Evolutionary conservation across 192 early-diverging fungal species (phyloP), one percentile per base, ranked within the genome.

Genomic region (Kappamyces sp.): DNA sequence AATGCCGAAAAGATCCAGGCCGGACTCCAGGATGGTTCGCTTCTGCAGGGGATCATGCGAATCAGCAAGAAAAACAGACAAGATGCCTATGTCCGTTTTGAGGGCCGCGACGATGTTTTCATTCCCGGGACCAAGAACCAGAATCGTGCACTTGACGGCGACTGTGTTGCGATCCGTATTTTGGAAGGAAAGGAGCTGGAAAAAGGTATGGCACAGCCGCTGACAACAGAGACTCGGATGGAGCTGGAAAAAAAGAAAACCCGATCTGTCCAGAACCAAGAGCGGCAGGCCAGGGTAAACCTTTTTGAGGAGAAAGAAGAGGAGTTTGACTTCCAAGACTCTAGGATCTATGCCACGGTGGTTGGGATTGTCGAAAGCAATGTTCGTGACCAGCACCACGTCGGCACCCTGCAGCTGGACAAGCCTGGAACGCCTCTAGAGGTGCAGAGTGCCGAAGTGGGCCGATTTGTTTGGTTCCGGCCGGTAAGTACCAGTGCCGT

Each of bases 121-220:
- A 86, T 93, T 9, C 84, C 76, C 48, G 89, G 89, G 10, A 79
- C 80, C 39, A 77, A 76, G 39, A 74, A 78, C 55, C 82, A 88
- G n/a, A 93, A 93, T 68, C 78, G 91, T 41, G 87, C 90, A 3
- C 65, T 93, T 2, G 90, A 93, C 52, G 90, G 89, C 2, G 91
- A 93, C 65, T 71, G 85, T 2, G 91, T 93, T 13, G 83, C 83
- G n/a, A 72, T 93, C 2, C 66, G 80, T 55, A 52, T 92, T 35
- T 68, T 93, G 38, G 79, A 84, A 58, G 83, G 84, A 0, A 77
- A 79, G 23, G 87, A 90, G 52, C 71, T 84, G 66, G 58, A 72
- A 47, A 69, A 74, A 7, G 83, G 82, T 60, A 74, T 82, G 37
- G 73, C 75, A 5, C 66, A 5, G 62, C 59, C 35, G 65, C 47